phyloP scores from a whole-genome alignment of 768 basidiomycete genomes.

The Pisolithus orientalis region DNA sequence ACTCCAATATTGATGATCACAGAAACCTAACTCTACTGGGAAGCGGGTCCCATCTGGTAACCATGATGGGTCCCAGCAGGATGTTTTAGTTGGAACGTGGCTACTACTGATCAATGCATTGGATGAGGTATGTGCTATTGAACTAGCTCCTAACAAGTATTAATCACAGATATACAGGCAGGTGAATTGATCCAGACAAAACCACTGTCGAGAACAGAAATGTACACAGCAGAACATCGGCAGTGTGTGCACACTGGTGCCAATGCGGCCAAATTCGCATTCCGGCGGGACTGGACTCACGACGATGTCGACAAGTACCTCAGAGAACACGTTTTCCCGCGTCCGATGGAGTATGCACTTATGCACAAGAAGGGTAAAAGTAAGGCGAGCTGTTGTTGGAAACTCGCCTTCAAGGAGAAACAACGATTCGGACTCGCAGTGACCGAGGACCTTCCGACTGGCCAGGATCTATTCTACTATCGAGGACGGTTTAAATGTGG shows the following conservation, averaged over 20 bases:
- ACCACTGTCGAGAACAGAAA: not conserved
- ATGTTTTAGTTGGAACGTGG: not conserved
- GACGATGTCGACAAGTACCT: not conserved
- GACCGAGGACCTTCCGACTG: not conserved
- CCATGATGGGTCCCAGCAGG: not conserved
- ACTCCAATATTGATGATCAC: not conserved
- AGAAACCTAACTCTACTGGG: not conserved
- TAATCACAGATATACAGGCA: not conserved
- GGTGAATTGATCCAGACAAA: not conserved
- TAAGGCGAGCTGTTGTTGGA: not conserved
- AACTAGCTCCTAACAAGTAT: not conserved
- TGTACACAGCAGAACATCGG: not conserved
- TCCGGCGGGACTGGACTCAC: not conserved
- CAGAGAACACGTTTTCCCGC: not conserved
- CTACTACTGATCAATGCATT: not conserved
- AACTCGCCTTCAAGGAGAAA: slow-evolving; percentile 1
- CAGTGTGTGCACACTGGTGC: not conserved
- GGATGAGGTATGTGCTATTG: not conserved
- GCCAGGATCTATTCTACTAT: not conserved
- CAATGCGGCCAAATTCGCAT: not conserved
- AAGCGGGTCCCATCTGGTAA: not conserved
- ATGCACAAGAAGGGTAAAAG: not conserved
- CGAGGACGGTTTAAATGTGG: not conserved
- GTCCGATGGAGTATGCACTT: not conserved
- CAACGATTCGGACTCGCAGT: not conserved